Evolutionary conservation across 441 rosid species (phyloP).

Genomic region (Euphorbia corollata): DNA sequence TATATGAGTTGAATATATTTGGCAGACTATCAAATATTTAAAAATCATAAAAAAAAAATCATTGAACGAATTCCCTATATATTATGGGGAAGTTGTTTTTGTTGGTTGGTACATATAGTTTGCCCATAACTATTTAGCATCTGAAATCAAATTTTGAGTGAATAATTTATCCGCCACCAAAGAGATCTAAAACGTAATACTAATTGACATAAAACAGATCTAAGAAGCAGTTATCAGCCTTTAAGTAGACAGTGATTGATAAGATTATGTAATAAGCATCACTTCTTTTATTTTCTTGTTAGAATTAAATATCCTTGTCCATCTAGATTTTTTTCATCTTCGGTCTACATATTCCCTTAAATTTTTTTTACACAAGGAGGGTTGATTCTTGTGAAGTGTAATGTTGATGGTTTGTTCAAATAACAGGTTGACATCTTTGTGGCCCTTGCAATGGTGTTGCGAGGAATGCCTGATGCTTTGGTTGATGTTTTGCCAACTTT

Average conservation of each 20-base stretch:
- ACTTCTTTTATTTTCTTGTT: background rate
- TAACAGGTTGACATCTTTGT: conserved; percentile 84
- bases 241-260: no score
- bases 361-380: background rate
- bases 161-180: background rate
- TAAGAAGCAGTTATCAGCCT: no score
- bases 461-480: conserved; percentile 79
- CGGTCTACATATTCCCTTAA: background rate
- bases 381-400: background rate
- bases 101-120: no score
- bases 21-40: no score
- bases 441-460: conserved; percentile 68
- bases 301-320: background rate
- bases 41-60: no score
- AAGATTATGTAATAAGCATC: background rate
- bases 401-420: conserved; percentile 18
- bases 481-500: conserved; percentile 45
- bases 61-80: no score
- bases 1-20: no score
- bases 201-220: background rate
- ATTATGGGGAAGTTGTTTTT: background rate
- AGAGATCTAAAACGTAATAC: no score
- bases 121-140: no score
- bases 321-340: background rate
- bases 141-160: background rate